Percentiles rank a stretch among this genome's conserved stretches.
These are phyloP conservation scores for Termitomyces sp. DNA, from an alignment of 768 basidiomycete genomes.

Conservation along the genomic window DNA sequence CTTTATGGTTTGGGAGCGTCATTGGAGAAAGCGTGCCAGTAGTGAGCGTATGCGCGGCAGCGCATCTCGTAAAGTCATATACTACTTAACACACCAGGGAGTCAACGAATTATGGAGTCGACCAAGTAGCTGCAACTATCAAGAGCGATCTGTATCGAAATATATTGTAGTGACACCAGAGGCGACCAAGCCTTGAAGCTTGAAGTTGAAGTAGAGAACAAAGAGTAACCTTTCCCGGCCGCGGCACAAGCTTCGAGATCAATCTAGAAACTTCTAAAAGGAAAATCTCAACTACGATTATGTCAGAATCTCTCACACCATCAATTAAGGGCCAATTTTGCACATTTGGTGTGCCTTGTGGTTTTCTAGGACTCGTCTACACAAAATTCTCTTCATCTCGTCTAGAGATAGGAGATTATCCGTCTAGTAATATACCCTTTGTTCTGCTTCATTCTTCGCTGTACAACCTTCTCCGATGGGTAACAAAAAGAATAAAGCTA, in stretches of 20 bases:
- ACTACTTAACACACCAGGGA: too few relatives aligned
- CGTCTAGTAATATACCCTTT: slow-evolving; percentile 7
- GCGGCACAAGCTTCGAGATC: neutral
- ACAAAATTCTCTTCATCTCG: neutral
- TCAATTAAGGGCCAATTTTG: neutral
- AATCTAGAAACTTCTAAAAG: neutral
- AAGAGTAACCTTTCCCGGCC: too few relatives aligned
- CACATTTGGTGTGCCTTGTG: neutral
- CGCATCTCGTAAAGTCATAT: too few relatives aligned
- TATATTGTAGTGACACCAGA: too few relatives aligned
- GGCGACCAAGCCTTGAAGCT: too few relatives aligned
- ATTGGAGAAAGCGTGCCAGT: too few relatives aligned
- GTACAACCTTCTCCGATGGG: slow-evolving; percentile 8
- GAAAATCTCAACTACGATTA: neutral
- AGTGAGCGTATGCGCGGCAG: too few relatives aligned
- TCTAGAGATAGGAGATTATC: neutral
- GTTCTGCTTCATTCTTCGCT: neutral
- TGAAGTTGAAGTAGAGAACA: too few relatives aligned
- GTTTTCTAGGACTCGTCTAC: neutral
- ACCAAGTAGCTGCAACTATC: too few relatives aligned
- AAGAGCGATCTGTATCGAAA: too few relatives aligned
- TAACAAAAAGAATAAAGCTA: slow-evolving; percentile 19
- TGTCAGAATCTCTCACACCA: neutral
- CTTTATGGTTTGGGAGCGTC: too few relatives aligned
- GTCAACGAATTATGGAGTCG: too few relatives aligned